These are phyloP conservation scores for Lagenidium sp. DNA, from an alignment of 352 stramenopile genomes.

Conservation along the genomic window DNA sequence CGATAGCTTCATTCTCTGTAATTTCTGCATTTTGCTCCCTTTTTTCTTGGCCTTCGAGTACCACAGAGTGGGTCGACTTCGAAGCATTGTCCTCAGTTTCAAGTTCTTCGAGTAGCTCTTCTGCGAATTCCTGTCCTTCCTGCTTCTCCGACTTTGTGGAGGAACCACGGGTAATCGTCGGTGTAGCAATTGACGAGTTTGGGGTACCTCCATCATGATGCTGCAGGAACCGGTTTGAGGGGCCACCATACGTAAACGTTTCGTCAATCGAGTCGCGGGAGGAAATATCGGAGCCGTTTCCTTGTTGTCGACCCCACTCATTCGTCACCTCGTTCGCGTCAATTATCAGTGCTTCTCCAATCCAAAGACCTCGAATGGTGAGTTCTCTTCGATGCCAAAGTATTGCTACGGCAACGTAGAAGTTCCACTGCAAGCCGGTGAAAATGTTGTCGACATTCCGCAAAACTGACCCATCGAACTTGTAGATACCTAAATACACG, in stretches of 20 bases:
- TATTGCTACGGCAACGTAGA: constrained; percentile 70
- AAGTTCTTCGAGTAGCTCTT: constrained; percentile 15
- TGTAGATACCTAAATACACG: constrained; percentile 79
- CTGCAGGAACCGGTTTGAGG: no score
- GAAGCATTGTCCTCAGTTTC: constrained; percentile 15
- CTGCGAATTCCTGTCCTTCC: no score
- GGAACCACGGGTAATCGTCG: no score
- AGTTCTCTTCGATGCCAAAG: constrained; percentile 79
- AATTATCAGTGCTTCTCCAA: constrained; percentile 14
- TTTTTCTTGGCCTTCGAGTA: background rate
- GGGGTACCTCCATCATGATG: no score
- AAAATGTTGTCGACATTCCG: constrained; percentile 38
- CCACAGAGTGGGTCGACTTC: no score
- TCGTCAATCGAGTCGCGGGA: constrained; percentile 76
- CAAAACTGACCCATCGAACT: constrained; percentile 62
- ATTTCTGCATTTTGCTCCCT: constrained; percentile 2
- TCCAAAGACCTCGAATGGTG: constrained; percentile 68
- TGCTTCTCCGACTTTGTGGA: no score
- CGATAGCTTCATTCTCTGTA: no score
- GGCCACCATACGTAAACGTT: constrained; percentile 30
- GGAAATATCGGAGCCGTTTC: constrained; percentile 38
- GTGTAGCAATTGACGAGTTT: no score
- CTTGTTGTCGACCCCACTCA: constrained; percentile 19
- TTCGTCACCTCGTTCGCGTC: constrained; percentile 6
- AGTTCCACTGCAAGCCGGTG: constrained; percentile 73